Evolutionary conservation across 2,329 filamentous ascomycete genomes (phyloP).

Genomic region (Trichophyton verrucosum): DNA sequence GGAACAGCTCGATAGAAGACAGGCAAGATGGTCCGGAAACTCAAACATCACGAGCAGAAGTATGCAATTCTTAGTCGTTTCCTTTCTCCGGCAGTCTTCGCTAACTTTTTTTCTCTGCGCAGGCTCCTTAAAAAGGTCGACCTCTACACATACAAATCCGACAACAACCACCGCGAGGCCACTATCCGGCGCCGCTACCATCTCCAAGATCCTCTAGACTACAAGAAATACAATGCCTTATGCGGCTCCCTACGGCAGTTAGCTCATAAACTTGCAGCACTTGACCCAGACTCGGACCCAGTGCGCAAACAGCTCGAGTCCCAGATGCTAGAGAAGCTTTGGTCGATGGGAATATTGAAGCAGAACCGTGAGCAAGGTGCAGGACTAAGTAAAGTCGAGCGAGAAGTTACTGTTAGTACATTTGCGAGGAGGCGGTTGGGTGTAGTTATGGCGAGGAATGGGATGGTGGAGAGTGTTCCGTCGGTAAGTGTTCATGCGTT

Average conservation of each 20-base stretch:
- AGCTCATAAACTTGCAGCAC: slow-evolving; percentile 71
- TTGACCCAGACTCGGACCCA: slow-evolving; percentile 64
- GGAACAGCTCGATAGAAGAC: too few species aligned
- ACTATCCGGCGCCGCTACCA: slow-evolving; percentile 72
- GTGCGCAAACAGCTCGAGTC: slow-evolving; percentile 74
- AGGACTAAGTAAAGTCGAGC: slow-evolving; percentile 59
- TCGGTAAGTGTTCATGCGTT: slow-evolving; percentile 41
- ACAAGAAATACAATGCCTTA: slow-evolving; percentile 54
- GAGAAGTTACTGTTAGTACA: slow-evolving; percentile 75
- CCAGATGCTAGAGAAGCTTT: slow-evolving; percentile 78
- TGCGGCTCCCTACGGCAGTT: slow-evolving; percentile 78
- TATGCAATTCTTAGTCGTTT: slow-evolving; percentile 15
- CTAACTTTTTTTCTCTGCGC: slow-evolving; percentile 8
- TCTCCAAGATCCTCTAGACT: slow-evolving; percentile 81
- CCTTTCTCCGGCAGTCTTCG: not conserved
- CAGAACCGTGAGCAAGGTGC: slow-evolving; percentile 64
- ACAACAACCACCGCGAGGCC: slow-evolving; percentile 74
- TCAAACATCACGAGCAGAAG: slow-evolving; percentile 95
- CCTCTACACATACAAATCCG: slow-evolving; percentile 86
- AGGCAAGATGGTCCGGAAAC: slow-evolving; percentile 69
- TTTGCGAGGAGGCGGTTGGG: slow-evolving; percentile 74
- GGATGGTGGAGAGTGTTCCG: slow-evolving; percentile 85
- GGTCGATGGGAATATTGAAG: slow-evolving; percentile 77
- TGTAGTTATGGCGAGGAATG: slow-evolving; percentile 77
- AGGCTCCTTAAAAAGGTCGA: slow-evolving; percentile 77